Conservation (phyloP, 2,329 filamentous ascomycete species). For the Podosphaera xanthii region DNA sequence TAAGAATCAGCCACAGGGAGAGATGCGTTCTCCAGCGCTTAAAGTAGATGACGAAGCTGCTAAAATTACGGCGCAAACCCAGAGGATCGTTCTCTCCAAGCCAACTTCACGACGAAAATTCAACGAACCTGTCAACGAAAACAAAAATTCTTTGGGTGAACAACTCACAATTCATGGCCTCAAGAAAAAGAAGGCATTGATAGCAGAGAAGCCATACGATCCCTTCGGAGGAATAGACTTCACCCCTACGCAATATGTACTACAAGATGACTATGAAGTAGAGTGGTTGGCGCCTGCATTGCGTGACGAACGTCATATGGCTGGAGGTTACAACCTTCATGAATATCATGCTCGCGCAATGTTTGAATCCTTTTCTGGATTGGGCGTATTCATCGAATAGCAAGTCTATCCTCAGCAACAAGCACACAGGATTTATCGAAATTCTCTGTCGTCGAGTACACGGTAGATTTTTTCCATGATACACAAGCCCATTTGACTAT, state of each 20-base stretch:
- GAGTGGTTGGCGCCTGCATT: slow-evolving; percentile 47
- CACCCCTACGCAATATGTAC: slow-evolving; percentile 42
- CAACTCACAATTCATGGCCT: slow-evolving; percentile 56
- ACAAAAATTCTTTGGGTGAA: slow-evolving; percentile 5
- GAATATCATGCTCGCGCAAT: slow-evolving; percentile 67
- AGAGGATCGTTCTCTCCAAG: slow-evolving; percentile 48
- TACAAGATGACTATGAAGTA: slow-evolving; percentile 51
- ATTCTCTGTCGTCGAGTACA: neutral
- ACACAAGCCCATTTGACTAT: too few relatives aligned
- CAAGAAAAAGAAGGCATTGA: slow-evolving; percentile 36
- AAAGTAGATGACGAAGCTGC: slow-evolving; percentile 36
- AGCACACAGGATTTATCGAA: neutral
- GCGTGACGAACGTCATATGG: slow-evolving; percentile 40
- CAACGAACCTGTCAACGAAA: slow-evolving; percentile 9
- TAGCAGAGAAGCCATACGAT: slow-evolving; percentile 59
- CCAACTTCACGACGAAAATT: slow-evolving; percentile 32
- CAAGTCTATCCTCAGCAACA: neutral
- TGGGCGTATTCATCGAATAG: slow-evolving; percentile 71
- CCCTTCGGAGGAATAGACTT: slow-evolving; percentile 61
- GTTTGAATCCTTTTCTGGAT: slow-evolving; percentile 71
- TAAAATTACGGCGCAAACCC: slow-evolving; percentile 28
- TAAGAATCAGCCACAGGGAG: slow-evolving; percentile 37
- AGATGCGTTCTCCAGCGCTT: slow-evolving; percentile 48
- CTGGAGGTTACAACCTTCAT: slow-evolving; percentile 61
- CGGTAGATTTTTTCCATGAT: too few relatives aligned